Base-by-base conservation (phyloP, 2,329 filamentous ascomycete species). In the Lomentospora prolificans region DNA sequence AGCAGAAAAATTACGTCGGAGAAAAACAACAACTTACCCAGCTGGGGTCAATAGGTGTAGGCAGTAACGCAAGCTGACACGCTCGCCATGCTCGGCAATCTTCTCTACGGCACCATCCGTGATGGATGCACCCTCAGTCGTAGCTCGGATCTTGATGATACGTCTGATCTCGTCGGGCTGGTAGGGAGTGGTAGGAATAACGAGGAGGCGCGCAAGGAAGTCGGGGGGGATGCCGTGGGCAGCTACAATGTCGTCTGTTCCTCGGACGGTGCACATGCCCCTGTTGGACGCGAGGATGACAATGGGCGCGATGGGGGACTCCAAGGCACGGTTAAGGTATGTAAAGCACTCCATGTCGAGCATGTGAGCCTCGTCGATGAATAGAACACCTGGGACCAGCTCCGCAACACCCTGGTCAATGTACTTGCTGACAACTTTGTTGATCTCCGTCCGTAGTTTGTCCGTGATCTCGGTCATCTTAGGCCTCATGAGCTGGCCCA, bases 321-420 rank as follows among this genome's bases (percentile, higher is more conserved):
- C 94, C 63, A 99, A 81, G n/a, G 94, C 94, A 67, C 91, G 89
- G 78, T 97, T 97, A 66, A 99, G 85, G 74, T 96, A 99, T 62
- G 94, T 97, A 75, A 97, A 99, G 77, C 91, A 95, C 76, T 99
- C 94, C 63, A 99, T 87, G 70, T 99, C 94, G 64, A 99, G 90
- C 94, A 99, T 99, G 76, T 99, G 92, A 58, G 95, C 92, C 82
- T 99, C 94, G 66, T 99, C 94, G 64, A 99, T 99, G 75, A 99
- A 99, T 51, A 99, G 78, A 58, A 99, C 94, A 63, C 94, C 94
- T 1, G 94, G 94, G n/a, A 99, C 91, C 57, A 99, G 81, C 75
- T 99, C 94, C 5, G 94, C 94, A 30, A 97, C 90, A 59, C 94
- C 94, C 74, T 97, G 92, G 69, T 97, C 94, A 63, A 99, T 99